Evolutionary conservation across 1,284 basidiomycete genomes (phyloP), one percentile per base, ranked within the genome.

Genomic region (Fomitopsis betulina): DNA sequence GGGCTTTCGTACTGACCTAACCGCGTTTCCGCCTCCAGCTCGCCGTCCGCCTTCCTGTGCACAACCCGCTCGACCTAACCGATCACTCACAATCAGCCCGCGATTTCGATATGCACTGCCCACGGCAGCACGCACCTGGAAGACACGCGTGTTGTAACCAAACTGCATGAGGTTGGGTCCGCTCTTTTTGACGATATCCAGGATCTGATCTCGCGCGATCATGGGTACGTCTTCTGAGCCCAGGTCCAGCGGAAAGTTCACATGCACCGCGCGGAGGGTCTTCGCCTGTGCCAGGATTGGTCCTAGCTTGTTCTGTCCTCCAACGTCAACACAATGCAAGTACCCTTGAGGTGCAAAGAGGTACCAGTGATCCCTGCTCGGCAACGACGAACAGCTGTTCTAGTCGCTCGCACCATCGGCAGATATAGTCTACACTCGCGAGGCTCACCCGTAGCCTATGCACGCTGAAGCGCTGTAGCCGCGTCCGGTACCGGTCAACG

Each of bases 311-410:
- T 74, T 70, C 85, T 87, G 61, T 15, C 27, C 5, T 8, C 43
- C 21, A 27, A 12, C 23, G 56, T 23, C 12, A 37, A 32, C 21
- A 33, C 21, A 15, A 23, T 33, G 35, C 21, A 10, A 3, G 39
- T 3, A 3, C 2, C 5, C 27, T 15, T 37, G 35, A 37, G 35
- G 3, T 37, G 6, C 35, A 35, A 45, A 54, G 33, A 27, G 59
- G 21, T 62, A 86, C 87, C 64, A 86, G 57, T 30, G 77, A 73
- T 15, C 63, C 65, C 15, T 75, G 76, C 43, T 81, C 75, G 17
- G 82, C 68, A 0, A 83, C 81, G 9, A 89, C 69, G 65, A 87
- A 89, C 5, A 90, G 68, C 61, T 87, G 77, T 61, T 86, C 79
- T 6, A 91, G 75, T 8, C 66, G 68, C 0, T 69, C 59, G 60